These are phyloP conservation scores for Melastoma malabathricum DNA, from an alignment of 345 rosid species.

Conservation along the genomic window DNA sequence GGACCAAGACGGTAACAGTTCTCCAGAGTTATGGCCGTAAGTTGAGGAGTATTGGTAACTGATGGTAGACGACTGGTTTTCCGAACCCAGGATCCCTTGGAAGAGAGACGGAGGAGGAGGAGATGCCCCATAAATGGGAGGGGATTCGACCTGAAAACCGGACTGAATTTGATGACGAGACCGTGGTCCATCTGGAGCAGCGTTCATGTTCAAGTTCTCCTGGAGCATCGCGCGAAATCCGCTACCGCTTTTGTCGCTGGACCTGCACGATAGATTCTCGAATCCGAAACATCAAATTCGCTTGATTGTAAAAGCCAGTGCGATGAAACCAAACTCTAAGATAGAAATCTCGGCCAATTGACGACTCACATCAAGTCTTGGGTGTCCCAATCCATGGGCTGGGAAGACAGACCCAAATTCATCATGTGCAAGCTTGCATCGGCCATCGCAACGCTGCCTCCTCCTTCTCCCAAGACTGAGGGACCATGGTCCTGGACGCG, in stretches of 20 bases:
- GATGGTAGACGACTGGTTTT: conserved; percentile 10
- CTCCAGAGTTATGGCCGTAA: conserved; percentile 21
- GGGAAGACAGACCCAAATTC: conserved; percentile 83
- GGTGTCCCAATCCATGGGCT: conserved; percentile 73
- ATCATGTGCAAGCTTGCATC: conserved; percentile 56
- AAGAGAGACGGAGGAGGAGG: conserved; percentile 27
- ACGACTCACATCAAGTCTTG: conserved; percentile 54
- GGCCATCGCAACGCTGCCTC: conserved; percentile 7
- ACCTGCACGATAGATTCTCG: no score
- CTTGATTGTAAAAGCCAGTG: no score
- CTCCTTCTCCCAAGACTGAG: conserved; percentile 11
- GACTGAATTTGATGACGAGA: no score
- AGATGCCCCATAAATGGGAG: conserved; percentile 6
- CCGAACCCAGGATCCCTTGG: conserved; percentile 41
- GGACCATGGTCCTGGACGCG: conserved; percentile 9
- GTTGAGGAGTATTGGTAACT: conserved; percentile 1
- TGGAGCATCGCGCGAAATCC: conserved; percentile 62
- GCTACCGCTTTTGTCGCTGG: conserved; percentile 41
- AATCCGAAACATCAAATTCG: no score
- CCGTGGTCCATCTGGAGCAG: no score
- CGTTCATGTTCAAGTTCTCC: conserved; percentile 47
- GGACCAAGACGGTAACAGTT: conserved; percentile 44
- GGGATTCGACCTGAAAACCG: background rate
- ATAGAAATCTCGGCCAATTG: background rate
- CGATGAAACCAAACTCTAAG: no score